Base-by-base conservation (phyloP, 2,329 filamentous ascomycete genomes). In the Rasamsonia emersonii region DNA sequence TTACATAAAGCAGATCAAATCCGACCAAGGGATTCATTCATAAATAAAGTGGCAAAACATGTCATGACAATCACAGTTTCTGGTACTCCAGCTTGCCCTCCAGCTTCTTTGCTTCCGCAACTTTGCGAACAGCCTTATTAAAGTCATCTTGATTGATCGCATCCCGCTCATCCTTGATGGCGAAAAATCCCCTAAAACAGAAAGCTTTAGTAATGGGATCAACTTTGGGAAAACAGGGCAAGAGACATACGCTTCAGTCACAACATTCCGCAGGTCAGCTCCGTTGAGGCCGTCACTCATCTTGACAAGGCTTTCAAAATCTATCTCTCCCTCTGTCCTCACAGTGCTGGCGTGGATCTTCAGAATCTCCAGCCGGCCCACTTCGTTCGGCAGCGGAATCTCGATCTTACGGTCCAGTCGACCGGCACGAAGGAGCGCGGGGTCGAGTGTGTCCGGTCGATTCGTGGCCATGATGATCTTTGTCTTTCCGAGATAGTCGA, bases 391-490 rank as follows among this genome's bases (percentile, higher is more conserved):
- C 36, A 98, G 70, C 8, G 89, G 83, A 51, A 98, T 96, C 63
- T 98, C 93, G 50, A 98, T 91, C 74, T 98, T 98, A 47, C 91
- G 76, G 62, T 98, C 93, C 49, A 41, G 23, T 30, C 39, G 39
- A 16, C 88, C 88, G 24, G 88, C 88, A 65, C 88, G 78, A 29
- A 95, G 74, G 48, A 95, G 71, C 2, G 88, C 88, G 16, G 88
- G 88, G 53, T 95, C 88, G 21, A 95, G 75, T 0, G 88, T 95
- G 59, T 95, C 88, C n/a, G 88, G 88, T 62, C 88, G 73, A 70
- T 95, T 95, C 32, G 88, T 95, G 21, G 88, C 91, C 93, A 98
- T 98, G 68, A 98, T 98, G 59, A 98, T 98, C 71, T 98, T 98
- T 34, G 91, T 98, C 73, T 98, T 95, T 49, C 93, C 91, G 21